Evolutionary conservation across 495 filamentous ascomycete genomes (phyloP).

Genomic region (Hypoxylon fragiforme): DNA sequence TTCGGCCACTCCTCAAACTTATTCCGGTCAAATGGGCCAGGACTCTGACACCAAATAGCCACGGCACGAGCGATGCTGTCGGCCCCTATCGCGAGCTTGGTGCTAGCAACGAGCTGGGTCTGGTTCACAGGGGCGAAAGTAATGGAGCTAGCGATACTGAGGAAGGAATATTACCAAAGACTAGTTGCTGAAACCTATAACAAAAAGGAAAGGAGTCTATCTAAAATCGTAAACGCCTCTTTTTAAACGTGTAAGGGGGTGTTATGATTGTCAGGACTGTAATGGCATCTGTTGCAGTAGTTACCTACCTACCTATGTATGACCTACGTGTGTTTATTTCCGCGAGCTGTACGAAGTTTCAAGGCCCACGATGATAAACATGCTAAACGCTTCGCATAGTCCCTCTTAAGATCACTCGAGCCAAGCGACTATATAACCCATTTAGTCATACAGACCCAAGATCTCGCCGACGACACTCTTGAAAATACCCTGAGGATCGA

Average conservation of each 20-base stretch:
- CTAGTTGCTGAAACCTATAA: background rate
- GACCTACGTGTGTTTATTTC: too few species aligned
- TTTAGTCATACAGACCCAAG: constrained; percentile 43
- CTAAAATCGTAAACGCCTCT: background rate
- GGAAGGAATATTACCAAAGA: background rate
- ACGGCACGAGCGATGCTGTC: constrained; percentile 10
- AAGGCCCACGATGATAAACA: too few species aligned
- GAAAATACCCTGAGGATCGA: constrained; percentile 52
- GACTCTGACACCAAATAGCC: constrained; percentile 10
- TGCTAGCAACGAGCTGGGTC: constrained; percentile 12
- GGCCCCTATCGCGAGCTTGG: constrained; percentile 27
- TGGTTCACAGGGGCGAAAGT: background rate
- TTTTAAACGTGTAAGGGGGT: background rate
- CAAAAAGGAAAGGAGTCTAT: too few species aligned
- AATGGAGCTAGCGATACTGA: background rate
- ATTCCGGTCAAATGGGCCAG: constrained; percentile 18
- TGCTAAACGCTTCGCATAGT: too few species aligned
- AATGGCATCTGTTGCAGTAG: too few species aligned
- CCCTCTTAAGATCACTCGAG: too few species aligned
- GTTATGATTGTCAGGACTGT: too few species aligned
- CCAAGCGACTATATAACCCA: background rate
- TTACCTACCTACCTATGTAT: too few species aligned
- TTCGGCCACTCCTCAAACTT: constrained; percentile 31
- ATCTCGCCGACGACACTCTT: constrained; percentile 53
- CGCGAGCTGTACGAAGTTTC: too few species aligned